These are phyloP conservation scores for Xylaria bambusicola DNA, from an alignment of 495 filamentous ascomycete species.

Conservation along the genomic window DNA sequence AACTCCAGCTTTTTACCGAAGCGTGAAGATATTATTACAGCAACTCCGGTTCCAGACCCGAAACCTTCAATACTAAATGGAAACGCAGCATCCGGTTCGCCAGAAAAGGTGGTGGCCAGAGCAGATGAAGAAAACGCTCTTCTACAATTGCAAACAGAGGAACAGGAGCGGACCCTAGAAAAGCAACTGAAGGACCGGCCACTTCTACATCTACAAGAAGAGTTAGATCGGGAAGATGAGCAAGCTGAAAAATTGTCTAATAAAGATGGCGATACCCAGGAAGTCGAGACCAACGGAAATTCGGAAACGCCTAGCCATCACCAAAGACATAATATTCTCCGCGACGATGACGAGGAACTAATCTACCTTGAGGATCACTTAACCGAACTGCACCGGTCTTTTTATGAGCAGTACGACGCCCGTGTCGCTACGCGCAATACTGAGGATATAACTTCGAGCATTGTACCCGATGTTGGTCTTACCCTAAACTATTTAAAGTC, in stretches of 20 bases:
- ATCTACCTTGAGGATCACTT: constrained; percentile 71
- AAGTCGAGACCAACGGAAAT: constrained; percentile 25
- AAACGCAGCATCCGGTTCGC: neutral
- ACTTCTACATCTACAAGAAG: constrained; percentile 81
- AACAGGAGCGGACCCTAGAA: constrained; percentile 81
- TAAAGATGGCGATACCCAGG: constrained; percentile 37
- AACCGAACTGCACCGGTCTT: constrained; percentile 69
- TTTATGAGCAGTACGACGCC: constrained; percentile 79
- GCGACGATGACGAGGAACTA: constrained; percentile 83
- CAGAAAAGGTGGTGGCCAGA: constrained; percentile 56
- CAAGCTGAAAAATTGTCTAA: constrained; percentile 55
- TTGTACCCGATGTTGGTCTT: constrained; percentile 81
- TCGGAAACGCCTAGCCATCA: constrained; percentile 40
- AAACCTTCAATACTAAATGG: constrained; percentile 24
- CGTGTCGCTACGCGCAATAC: constrained; percentile 30
- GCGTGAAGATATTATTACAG: constrained; percentile 67
- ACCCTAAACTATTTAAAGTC: constrained; percentile 80
- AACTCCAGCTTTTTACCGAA: constrained; percentile 97
- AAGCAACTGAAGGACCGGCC: constrained; percentile 88
- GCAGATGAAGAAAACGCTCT: constrained; percentile 70
- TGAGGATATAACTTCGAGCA: constrained; percentile 40
- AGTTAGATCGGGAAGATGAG: constrained; percentile 82
- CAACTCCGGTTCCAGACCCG: constrained; percentile 28
- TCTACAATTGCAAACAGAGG: constrained; percentile 71
- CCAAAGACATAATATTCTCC: constrained; percentile 72